Evolutionary conservation across 352 stramenopile species (phyloP).

Genomic region (Phytophthora hibernalis): DNA sequence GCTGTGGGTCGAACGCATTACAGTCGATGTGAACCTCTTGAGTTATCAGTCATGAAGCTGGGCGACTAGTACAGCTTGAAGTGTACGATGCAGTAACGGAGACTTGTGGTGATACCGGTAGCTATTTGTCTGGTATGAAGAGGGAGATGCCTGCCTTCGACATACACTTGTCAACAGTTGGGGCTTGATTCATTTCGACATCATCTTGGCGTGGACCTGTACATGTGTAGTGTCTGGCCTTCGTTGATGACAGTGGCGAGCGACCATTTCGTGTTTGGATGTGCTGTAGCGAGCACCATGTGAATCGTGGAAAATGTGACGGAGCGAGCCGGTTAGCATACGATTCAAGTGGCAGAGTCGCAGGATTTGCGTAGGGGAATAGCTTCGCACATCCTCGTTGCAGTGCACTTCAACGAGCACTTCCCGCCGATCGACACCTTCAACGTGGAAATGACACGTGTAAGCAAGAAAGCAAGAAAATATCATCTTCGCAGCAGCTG

Average conservation of each 20-base stretch:
- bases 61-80: too few species aligned
- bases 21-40: too few species aligned
- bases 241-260: neutral
- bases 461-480: conserved; percentile 1
- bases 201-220: neutral
- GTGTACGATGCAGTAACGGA: too few species aligned
- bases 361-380: conserved; percentile 7
- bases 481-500: conserved; percentile 26
- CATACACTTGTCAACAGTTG: neutral
- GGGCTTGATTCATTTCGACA: neutral
- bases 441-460: conserved; percentile 20
- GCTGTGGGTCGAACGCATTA: too few species aligned
- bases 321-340: conserved; percentile 32
- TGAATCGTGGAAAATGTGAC: conserved; percentile 28
- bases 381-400: conserved; percentile 24
- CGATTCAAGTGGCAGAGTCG: conserved; percentile 23
- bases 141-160: too few species aligned
- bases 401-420: conserved; percentile 35
- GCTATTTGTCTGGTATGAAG: too few species aligned
- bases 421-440: conserved; percentile 27
- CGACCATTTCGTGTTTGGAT: neutral
- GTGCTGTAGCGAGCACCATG: neutral
- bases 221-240: neutral
- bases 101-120: too few species aligned
- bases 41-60: too few species aligned